Base-by-base conservation (phyloP, 257 asterid genomes). In the Solanum rostratum region DNA sequence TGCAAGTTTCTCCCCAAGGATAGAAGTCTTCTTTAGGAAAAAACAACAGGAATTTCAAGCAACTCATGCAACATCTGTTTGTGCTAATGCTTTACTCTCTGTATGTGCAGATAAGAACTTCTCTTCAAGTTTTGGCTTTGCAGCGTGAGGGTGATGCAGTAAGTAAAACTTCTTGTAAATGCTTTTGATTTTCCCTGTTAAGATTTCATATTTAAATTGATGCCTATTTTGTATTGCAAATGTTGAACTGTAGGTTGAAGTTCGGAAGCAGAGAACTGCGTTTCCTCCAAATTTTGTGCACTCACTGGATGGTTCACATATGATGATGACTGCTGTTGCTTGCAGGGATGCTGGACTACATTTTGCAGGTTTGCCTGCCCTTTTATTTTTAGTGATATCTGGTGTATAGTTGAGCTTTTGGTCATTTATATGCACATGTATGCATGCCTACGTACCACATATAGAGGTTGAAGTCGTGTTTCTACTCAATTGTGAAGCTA, bases 251-350 rank as follows among this genome's bases (percentile, higher is more conserved):
- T 88, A 96, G 99, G 97, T 96, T 88, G 98, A 92, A 82, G 84
- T 90, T 76, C 88, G 97, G 88, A 96, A 93, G 87, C 98, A 95
- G 91, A 92, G 93, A 91, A 93, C 98, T 63, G 98, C 98, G 14
- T 96, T 96, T 89, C 99, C 99, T 84, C 99, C 99, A 49, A 95
- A 95, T 91, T 95, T 96, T 82, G 98, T 96, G 86, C 98, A 96
- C 90, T 93, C 98, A 45, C 88, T 96, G 68, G 98, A 96, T 91
- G 97, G 98, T 80, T 90, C 98, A 3, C 98, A 95, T 90, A 95
- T 93, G 99, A 96, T 96, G 99, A 95, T 96, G 99, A 96, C 99
- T 41, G 99, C 98, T n/a, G 84, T 95, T 70, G 98, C 98, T 85
- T 93, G 98, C 87, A 95, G 95, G 86, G 94, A 95, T 88, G 93